Conservation (phyloP, 257 asterid species). For the Solanum boliviense region DNA sequence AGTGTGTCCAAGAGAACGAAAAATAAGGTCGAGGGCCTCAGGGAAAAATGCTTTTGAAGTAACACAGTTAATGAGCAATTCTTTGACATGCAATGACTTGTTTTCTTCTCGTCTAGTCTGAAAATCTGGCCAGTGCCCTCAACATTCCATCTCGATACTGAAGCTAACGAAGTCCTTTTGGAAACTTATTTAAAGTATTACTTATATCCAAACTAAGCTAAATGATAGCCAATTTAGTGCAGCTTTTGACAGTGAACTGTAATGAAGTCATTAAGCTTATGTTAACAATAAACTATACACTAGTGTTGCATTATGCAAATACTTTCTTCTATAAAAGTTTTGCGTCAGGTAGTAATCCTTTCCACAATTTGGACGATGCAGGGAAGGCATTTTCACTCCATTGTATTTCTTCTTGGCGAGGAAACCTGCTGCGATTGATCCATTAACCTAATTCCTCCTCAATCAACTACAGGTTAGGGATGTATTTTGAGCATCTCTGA, state of each 20-base stretch:
- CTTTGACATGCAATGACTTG: not conserved
- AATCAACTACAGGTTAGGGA: not conserved
- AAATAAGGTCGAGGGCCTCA: not conserved
- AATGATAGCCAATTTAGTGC: not conserved
- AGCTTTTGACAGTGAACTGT: not conserved
- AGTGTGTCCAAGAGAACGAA: not conserved
- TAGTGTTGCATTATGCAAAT: not conserved
- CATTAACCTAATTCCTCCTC: not conserved
- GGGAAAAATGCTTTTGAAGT: not conserved
- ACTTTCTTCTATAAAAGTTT: not conserved
- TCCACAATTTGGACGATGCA: not conserved
- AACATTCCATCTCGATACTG: not conserved
- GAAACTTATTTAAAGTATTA: not conserved
- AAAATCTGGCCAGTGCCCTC: not conserved
- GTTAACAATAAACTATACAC: not conserved
- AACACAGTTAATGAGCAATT: not conserved
- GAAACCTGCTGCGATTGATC: not conserved
- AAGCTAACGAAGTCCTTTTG: not conserved
- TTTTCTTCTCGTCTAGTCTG: not conserved
- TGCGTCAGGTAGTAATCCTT: not conserved
- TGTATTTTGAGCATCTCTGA: not conserved
- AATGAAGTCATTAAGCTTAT: not conserved
- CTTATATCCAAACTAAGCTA: not conserved
- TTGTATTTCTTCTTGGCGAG: slow-evolving; percentile 2
- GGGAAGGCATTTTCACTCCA: slow-evolving; percentile 5